phyloP scores from a whole-genome alignment of 83 land plant species.

The Picea abies region DNA sequence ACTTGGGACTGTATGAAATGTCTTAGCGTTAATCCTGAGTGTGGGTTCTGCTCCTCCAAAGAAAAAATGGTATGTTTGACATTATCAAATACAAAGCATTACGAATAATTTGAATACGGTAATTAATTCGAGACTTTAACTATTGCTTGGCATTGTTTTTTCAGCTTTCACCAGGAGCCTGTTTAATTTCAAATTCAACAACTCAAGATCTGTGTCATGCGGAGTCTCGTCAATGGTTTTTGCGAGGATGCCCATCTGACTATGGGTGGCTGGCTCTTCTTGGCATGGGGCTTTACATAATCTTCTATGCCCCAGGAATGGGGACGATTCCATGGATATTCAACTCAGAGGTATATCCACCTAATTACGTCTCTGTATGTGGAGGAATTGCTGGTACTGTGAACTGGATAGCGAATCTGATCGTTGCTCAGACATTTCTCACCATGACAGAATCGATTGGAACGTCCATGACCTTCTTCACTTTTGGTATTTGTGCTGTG shows the following conservation, averaged over 20 bases:
- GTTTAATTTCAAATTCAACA: slow-evolving; percentile 20
- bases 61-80: background rate
- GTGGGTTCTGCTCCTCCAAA: background rate
- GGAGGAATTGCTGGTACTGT: slow-evolving; percentile 88
- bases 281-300: slow-evolving; percentile 69
- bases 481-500: slow-evolving; percentile 48
- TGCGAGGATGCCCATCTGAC: slow-evolving; percentile 65
- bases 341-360: slow-evolving; percentile 87
- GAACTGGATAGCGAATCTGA: slow-evolving; percentile 80
- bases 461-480: slow-evolving; percentile 65
- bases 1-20: slow-evolving; percentile 49
- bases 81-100: too few relatives aligned
- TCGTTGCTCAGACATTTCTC: slow-evolving; percentile 75
- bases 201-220: slow-evolving; percentile 23
- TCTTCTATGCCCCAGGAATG: slow-evolving; percentile 80
- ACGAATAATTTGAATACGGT: too few relatives aligned
- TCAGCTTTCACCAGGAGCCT: slow-evolving; percentile 61
- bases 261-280: slow-evolving; percentile 73
- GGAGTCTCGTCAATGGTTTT: slow-evolving; percentile 37
- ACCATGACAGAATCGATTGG: slow-evolving; percentile 70
- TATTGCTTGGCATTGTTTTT: background rate
- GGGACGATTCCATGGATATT: slow-evolving; percentile 92
- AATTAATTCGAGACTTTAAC: too few relatives aligned
- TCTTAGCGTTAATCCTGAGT: slow-evolving; percentile 9
- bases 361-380: slow-evolving; percentile 71